Percentiles rank a stretch among this genome's conserved stretches.
These are phyloP conservation scores for Monosiga brevicollis DNA, from an alignment of 78 protist genomes.

Conservation along the genomic window DNA sequence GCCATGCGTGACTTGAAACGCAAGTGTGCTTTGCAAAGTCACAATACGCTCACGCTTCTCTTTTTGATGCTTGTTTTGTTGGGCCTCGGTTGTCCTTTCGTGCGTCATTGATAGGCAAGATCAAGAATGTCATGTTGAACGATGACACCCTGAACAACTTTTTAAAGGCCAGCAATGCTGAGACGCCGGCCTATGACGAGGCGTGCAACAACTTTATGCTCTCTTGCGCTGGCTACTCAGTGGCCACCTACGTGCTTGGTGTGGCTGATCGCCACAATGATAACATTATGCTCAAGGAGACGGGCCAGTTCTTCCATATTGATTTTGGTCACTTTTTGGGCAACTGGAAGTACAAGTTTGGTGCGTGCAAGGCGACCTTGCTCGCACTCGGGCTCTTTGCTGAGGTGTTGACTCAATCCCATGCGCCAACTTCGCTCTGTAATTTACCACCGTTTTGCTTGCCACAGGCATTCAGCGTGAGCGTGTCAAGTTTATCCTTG, in stretches of 20 bases:
- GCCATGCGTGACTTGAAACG: background rate
- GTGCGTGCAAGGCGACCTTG: background rate
- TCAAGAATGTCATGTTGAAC: constrained; percentile 16
- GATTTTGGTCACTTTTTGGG: constrained; percentile 84
- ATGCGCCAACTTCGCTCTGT: constrained; percentile 10
- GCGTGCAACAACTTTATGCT: constrained; percentile 70
- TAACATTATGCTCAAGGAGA: constrained; percentile 62
- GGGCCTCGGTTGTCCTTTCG: too few relatives aligned
- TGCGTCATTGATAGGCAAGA: background rate
- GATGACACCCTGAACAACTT: constrained; percentile 49
- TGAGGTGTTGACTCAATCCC: background rate
- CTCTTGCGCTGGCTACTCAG: constrained; percentile 88
- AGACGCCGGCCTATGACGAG: constrained; percentile 19
- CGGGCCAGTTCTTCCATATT: constrained; percentile 81
- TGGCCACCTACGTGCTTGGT: constrained; percentile 90
- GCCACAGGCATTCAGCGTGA: constrained; percentile 81
- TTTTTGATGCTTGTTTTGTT: too few relatives aligned
- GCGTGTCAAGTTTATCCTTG: constrained; percentile 87
- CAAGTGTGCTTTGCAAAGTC: too few relatives aligned
- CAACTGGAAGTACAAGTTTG: constrained; percentile 56
- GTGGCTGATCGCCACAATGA: constrained; percentile 94
- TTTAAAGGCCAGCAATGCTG: constrained; percentile 47
- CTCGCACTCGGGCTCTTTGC: background rate
- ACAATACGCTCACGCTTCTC: too few relatives aligned
- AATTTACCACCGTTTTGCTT: too few relatives aligned